Percentiles rank a stretch among this genome's conserved stretches.
Conservation (phyloP, 2,329 filamentous ascomycete genomes). For the Incumbomyces lentus region DNA sequence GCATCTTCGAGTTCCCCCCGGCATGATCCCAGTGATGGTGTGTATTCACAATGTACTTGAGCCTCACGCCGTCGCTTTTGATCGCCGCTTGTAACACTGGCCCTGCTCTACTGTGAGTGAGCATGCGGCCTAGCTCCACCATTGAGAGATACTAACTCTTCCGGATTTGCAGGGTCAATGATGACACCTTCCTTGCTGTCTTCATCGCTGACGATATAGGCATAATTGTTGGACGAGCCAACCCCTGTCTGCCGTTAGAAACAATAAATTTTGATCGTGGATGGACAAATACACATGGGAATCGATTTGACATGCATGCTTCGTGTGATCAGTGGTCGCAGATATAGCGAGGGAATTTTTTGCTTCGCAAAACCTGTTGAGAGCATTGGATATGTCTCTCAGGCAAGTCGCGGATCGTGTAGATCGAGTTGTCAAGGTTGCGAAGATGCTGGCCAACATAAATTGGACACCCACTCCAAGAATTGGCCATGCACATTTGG, state of each 20-base stretch:
- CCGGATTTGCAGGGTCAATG: slow-evolving; percentile 42
- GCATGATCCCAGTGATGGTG: slow-evolving; percentile 96
- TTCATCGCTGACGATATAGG: slow-evolving; percentile 42
- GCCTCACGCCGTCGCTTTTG: slow-evolving; percentile 60
- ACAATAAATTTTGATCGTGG: background rate
- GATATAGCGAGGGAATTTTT: background rate
- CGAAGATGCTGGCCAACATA: too few species aligned
- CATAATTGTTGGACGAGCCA: slow-evolving; percentile 39
- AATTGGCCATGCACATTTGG: too few species aligned
- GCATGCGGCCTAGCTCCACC: background rate
- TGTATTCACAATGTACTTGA: slow-evolving; percentile 88
- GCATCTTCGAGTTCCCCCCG: slow-evolving; percentile 74
- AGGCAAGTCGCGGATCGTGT: too few species aligned
- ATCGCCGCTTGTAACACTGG: slow-evolving; percentile 64
- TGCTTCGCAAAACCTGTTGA: background rate
- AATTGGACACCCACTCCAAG: too few species aligned
- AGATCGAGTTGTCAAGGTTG: too few species aligned
- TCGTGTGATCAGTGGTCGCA: slow-evolving; percentile 1
- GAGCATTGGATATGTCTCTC: too few species aligned
- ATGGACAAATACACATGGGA: slow-evolving; percentile 40
- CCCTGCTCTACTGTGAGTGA: slow-evolving; percentile 20
- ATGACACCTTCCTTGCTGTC: slow-evolving; percentile 40
- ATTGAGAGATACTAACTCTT: slow-evolving; percentile 31
- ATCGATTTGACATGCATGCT: slow-evolving; percentile 43
- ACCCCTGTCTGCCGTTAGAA: slow-evolving; percentile 21